Conservation (phyloP, 306 rosid species). For the Malus orientalis region DNA sequence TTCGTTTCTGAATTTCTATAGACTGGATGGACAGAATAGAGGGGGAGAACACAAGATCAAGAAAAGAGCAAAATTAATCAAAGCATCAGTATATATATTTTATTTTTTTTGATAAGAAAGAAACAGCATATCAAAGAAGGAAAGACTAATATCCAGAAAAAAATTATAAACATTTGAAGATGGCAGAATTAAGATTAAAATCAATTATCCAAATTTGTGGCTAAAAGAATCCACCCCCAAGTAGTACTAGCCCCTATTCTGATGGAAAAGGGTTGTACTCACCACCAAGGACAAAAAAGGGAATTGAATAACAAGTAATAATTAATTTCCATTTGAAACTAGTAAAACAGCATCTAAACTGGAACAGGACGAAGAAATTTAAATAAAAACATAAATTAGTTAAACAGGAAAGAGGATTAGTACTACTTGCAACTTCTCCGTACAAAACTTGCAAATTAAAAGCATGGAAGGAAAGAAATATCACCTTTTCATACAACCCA, state of each 20-base stretch:
- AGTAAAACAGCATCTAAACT: neutral
- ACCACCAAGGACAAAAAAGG: slow-evolving; percentile 5
- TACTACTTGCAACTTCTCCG: neutral
- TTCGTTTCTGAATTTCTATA: slow-evolving; percentile 88
- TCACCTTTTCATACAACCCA: slow-evolving; percentile 88
- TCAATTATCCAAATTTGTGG: neutral
- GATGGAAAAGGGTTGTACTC: neutral
- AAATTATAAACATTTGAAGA: neutral
- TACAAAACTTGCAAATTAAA: neutral
- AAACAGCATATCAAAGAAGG: neutral
- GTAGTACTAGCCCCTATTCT: slow-evolving; percentile 10
- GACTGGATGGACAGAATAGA: slow-evolving; percentile 41
- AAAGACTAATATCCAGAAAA: neutral
- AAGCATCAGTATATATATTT: neutral
- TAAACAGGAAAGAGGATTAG: neutral
- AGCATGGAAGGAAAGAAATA: slow-evolving; percentile 1
- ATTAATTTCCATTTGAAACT: neutral
- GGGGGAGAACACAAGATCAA: neutral
- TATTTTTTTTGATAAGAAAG: neutral
- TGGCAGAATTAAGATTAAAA: slow-evolving; percentile 1
- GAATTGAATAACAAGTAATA: neutral
- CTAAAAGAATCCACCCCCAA: neutral
- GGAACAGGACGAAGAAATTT: neutral
- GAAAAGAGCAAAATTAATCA: neutral
- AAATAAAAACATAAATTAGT: neutral